A percentile compares a stretch with the other conserved stretches of the same genome.
Evolutionary conservation across 2,329 filamentous ascomycete genomes (phyloP).

Genomic region (Fusarium xylarioides): DNA sequence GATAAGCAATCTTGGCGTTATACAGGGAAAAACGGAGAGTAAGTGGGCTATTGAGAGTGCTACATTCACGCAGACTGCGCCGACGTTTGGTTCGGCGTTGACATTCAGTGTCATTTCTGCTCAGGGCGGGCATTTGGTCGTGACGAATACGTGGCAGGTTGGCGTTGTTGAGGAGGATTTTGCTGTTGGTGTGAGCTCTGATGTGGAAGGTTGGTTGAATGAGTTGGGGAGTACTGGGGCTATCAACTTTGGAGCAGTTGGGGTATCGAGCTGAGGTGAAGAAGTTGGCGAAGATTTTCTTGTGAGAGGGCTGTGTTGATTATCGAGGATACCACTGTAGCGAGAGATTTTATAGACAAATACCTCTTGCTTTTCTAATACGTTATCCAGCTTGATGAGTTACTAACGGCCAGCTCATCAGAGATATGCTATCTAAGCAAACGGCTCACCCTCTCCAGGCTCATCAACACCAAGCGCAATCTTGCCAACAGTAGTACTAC

Average conservation of each 20-base stretch:
- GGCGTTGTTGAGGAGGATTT: conserved; percentile 7
- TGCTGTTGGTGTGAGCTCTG: background rate
- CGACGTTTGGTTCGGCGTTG: background rate
- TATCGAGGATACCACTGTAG: background rate
- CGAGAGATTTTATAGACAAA: background rate
- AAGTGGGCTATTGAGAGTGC: conserved; percentile 6
- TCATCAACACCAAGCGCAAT: background rate
- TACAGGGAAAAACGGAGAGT: background rate
- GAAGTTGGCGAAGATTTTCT: background rate
- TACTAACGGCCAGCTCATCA: background rate
- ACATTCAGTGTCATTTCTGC: background rate
- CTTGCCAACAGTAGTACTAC: background rate
- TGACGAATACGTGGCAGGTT: conserved; percentile 15
- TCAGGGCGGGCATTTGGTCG: background rate
- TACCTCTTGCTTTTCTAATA: background rate
- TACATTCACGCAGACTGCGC: background rate
- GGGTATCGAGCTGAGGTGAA: background rate
- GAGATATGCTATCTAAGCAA: background rate
- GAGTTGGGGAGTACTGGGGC: background rate
- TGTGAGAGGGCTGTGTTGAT: background rate
- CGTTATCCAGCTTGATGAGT: background rate
- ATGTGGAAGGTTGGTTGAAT: conserved; percentile 11
- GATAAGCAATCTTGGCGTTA: conserved; percentile 23
- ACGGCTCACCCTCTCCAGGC: background rate
- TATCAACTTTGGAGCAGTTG: background rate